A percentile compares a stretch with the other conserved stretches of the same genome.
Evolutionary conservation across 371 early-diverging fungal species (phyloP).

Genomic region (Mucor saturninus): DNA sequence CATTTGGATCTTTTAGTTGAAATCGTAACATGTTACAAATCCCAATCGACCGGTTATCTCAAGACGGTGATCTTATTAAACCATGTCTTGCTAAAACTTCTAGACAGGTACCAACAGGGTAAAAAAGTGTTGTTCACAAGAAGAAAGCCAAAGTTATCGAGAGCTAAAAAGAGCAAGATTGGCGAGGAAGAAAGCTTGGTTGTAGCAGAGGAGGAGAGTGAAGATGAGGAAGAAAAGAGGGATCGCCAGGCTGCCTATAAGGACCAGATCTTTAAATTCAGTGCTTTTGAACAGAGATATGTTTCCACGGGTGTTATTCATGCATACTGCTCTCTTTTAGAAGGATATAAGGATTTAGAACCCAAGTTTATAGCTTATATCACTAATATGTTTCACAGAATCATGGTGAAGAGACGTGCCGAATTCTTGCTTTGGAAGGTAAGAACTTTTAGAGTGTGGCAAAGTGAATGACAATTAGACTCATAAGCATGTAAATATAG

Average conservation of each 20-base stretch:
- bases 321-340: conserved; percentile 61
- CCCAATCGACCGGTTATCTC: conserved; percentile 60
- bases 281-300: conserved; percentile 63
- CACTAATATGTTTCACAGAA: conserved; percentile 68
- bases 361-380: conserved; percentile 57
- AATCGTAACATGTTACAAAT: conserved; percentile 48
- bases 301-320: conserved; percentile 52
- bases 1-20: conserved; percentile 64
- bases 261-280: conserved; percentile 63
- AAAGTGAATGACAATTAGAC: neutral
- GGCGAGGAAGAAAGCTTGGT: neutral
- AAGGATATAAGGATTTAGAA: conserved; percentile 49
- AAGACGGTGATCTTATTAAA: conserved; percentile 57
- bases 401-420: conserved; percentile 66
- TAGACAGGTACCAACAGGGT: conserved; percentile 63
- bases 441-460: neutral
- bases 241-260: conserved; percentile 33
- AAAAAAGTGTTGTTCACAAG: conserved; percentile 61
- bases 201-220: conserved; percentile 19
- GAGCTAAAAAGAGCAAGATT: conserved; percentile 13
- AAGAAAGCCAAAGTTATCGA: conserved; percentile 22
- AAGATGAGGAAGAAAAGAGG: conserved; percentile 37
- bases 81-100: conserved; percentile 64
- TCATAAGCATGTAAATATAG: conserved; percentile 19
- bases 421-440: conserved; percentile 67